Conservation (phyloP, 495 filamentous ascomycete species). For the Xylaria intraflava region DNA sequence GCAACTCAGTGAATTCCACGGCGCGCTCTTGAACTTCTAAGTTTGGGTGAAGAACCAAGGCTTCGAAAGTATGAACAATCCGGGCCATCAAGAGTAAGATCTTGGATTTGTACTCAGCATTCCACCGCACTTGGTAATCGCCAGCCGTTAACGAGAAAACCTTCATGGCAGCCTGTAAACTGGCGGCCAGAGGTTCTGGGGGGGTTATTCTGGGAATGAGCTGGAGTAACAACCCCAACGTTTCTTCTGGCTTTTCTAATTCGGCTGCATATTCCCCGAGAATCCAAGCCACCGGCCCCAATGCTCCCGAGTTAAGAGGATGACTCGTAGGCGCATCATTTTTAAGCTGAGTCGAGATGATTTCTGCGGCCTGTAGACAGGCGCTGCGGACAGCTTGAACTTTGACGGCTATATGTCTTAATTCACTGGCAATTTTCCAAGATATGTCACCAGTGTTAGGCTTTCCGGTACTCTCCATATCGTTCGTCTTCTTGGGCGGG, state of each 20-base stretch:
- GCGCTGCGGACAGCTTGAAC: slow-evolving; percentile 72
- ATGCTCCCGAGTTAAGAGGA: slow-evolving; percentile 46
- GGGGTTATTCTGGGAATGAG: slow-evolving; percentile 49
- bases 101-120: slow-evolving; percentile 57
- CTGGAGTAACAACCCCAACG: slow-evolving; percentile 67
- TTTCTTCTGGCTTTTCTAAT: slow-evolving; percentile 57
- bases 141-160: slow-evolving; percentile 63
- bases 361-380: slow-evolving; percentile 76
- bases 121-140: slow-evolving; percentile 52
- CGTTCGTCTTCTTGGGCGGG: slow-evolving; percentile 26
- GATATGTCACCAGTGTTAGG: slow-evolving; percentile 46
- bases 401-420: slow-evolving; percentile 86
- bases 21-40: slow-evolving; percentile 95
- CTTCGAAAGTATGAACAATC: slow-evolving; percentile 73
- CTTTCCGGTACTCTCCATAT: slow-evolving; percentile 31
- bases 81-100: slow-evolving; percentile 69
- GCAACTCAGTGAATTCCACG: slow-evolving; percentile 83
- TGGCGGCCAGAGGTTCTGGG: slow-evolving; percentile 60
- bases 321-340: slow-evolving; percentile 36
- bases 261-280: slow-evolving; percentile 75
- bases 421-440: slow-evolving; percentile 69
- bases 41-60: slow-evolving; percentile 68
- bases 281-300: slow-evolving; percentile 74
- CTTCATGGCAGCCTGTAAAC: slow-evolving; percentile 83
- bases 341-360: slow-evolving; percentile 50